Base-by-base conservation (phyloP, 768 basidiomycete species). In the Phylloporus arenicola region DNA sequence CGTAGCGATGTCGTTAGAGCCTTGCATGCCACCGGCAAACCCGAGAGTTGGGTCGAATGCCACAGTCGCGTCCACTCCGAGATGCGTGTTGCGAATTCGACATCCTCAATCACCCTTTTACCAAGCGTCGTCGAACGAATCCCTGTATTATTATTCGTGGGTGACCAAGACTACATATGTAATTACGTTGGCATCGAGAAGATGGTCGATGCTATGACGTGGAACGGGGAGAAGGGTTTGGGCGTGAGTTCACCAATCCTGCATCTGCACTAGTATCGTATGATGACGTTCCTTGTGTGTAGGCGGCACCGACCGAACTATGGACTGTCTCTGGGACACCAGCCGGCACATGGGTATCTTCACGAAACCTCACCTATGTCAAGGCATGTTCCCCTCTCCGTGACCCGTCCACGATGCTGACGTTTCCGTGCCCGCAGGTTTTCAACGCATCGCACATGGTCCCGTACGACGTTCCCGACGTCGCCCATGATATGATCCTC, bases 401-500 rank as follows among this genome's bases (percentile, higher is more conserved):
- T 13, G 33, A 20, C 20, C 4, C 31, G 17, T 16, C 12, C 6
- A 31, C 17, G 7, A 9, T 8, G 0, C 22, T 6, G 13, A 54
- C 19, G 7, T 6, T 34, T 27, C 25, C 7, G 7, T 29, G 9
- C 17, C 11, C 27, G 22, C 51, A 93, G 90, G 80, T 96, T 22
- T 88, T 86, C 68, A 89, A 92, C 52, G 90, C 92, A 3, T 97
- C 94, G 1, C 96, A 98, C 68, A 99, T 98, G 96, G 95, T 82
- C 8, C 84, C 88, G 12, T 87, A 75, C 67, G 95, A 99, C 67
- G 74, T 88, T 12, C 94, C 93, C 0, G 79, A 89, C 45, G 82
- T 86, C 17, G 76, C 94, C 4, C 92, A 97, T 66, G 96, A 99
- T 68, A 97, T 98, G 96, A 95, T 99, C 58, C 81, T 96, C 35